Conservation (phyloP, 108 stramenopile genomes). For the Skeletonema marinoi region DNA sequence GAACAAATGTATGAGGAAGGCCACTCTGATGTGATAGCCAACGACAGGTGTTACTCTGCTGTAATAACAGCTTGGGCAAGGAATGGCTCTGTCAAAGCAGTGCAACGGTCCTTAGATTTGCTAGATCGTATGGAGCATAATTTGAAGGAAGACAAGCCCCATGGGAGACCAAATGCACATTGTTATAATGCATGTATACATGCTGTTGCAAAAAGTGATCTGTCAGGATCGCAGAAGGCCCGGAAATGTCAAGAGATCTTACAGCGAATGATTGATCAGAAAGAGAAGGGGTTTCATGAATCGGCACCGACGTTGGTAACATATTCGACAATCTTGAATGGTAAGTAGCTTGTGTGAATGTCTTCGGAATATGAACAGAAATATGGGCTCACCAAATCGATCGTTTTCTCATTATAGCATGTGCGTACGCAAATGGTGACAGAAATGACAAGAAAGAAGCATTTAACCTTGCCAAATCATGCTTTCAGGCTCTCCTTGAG, state of each 20-base stretch:
- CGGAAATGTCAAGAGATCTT: conserved; percentile 32
- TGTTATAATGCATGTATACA: conserved; percentile 53
- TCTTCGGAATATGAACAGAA: neutral
- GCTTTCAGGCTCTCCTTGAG: conserved; percentile 29
- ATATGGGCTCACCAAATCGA: neutral
- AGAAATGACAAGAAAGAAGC: conserved; percentile 35
- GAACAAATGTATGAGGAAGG: conserved; percentile 56
- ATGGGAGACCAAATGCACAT: conserved; percentile 45
- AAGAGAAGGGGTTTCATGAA: conserved; percentile 26
- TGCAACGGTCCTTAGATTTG: conserved; percentile 48
- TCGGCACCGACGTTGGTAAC: conserved; percentile 36
- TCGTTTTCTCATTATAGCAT: conserved; percentile 15
- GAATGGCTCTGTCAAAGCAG: conserved; percentile 52
- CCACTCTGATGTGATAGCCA: conserved; percentile 27
- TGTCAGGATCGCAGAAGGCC: conserved; percentile 16
- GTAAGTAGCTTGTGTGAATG: conserved; percentile 10
- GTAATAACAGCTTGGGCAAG: conserved; percentile 77
- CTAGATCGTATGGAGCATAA: conserved; percentile 68
- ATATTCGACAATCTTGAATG: conserved; percentile 42
- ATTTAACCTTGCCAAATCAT: conserved; percentile 40
- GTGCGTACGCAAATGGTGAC: conserved; percentile 30
- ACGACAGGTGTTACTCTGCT: conserved; percentile 56
- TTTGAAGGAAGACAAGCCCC: conserved; percentile 27
- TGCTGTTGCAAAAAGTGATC: conserved; percentile 40
- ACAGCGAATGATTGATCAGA: conserved; percentile 26